Evolutionary conservation across 257 asterid species (phyloP).

Genomic region (Oldenlandia corymbosa): DNA sequence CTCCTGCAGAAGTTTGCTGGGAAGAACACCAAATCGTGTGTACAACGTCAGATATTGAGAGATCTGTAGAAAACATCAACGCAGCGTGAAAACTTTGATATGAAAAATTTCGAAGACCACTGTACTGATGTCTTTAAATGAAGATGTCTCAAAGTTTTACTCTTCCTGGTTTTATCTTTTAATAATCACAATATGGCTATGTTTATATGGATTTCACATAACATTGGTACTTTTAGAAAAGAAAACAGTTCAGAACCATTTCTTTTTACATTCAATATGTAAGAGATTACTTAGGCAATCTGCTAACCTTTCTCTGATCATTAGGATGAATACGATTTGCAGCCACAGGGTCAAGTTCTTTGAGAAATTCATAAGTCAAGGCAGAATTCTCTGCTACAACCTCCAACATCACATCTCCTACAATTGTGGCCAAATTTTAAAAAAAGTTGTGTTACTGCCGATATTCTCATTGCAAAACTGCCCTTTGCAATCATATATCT

Average conservation of each 20-base stretch:
- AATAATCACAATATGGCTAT: background rate
- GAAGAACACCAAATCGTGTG: conserved; percentile 60
- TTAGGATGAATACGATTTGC: conserved; percentile 90
- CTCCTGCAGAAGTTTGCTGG: conserved; percentile 77
- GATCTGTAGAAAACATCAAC: conserved; percentile 42
- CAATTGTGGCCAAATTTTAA: conserved; percentile 19
- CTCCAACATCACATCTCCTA: conserved; percentile 44
- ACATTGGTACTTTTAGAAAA: background rate
- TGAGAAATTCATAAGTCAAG: conserved; percentile 47
- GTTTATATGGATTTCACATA: background rate
- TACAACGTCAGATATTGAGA: conserved; percentile 64
- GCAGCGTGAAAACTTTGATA: too few species aligned
- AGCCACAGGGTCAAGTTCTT: conserved; percentile 74
- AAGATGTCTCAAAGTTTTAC: background rate
- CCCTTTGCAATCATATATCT: background rate
- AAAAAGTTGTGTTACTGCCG: too few species aligned
- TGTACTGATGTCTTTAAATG: too few species aligned
- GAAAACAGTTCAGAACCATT: background rate
- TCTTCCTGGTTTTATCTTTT: background rate
- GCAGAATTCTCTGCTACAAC: conserved; percentile 30
- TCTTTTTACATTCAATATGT: background rate
- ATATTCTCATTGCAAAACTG: conserved; percentile 8
- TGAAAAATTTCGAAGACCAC: too few species aligned
- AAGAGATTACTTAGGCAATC: background rate
- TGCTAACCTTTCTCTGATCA: conserved; percentile 74